Conservation (phyloP, 352 stramenopile genomes). For the Phytophthora vignae region DNA sequence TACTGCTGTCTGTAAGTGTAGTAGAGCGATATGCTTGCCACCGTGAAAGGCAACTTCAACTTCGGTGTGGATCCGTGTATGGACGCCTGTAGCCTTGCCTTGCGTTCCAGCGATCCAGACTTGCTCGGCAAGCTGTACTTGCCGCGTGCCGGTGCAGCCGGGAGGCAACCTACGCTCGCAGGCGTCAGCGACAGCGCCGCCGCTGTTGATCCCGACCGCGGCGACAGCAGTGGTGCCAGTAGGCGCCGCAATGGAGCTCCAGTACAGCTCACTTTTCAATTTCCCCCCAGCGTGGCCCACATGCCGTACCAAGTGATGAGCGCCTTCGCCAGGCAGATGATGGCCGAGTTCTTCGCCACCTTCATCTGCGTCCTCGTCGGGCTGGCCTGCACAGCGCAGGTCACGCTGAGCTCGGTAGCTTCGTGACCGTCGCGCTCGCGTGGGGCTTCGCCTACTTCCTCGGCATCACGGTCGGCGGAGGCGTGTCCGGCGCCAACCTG, state of each 20-base stretch:
- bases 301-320: constrained; percentile 37
- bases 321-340: constrained; percentile 50
- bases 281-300: not conserved
- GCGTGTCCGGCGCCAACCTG: constrained; percentile 59
- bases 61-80: constrained; percentile 22
- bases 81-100: constrained; percentile 8
- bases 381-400: constrained; percentile 56
- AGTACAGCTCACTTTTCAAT: too few relatives aligned
- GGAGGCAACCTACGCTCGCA: too few relatives aligned
- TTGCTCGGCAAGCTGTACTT: not conserved
- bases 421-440: constrained; percentile 57
- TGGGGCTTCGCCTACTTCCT: constrained; percentile 71
- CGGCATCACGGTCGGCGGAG: constrained; percentile 49
- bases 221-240: too few relatives aligned
- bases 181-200: too few relatives aligned
- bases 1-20: too few relatives aligned
- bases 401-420: constrained; percentile 54
- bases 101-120: constrained; percentile 17
- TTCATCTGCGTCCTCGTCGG: constrained; percentile 66
- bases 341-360: constrained; percentile 63
- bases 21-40: not conserved
- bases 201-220: too few relatives aligned
- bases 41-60: constrained; percentile 26
- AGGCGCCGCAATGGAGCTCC: too few relatives aligned
- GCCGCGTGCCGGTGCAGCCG: constrained; percentile 21